phyloP scores from a whole-genome alignment of 257 asterid species.

The Fraxinus cuspidata region DNA sequence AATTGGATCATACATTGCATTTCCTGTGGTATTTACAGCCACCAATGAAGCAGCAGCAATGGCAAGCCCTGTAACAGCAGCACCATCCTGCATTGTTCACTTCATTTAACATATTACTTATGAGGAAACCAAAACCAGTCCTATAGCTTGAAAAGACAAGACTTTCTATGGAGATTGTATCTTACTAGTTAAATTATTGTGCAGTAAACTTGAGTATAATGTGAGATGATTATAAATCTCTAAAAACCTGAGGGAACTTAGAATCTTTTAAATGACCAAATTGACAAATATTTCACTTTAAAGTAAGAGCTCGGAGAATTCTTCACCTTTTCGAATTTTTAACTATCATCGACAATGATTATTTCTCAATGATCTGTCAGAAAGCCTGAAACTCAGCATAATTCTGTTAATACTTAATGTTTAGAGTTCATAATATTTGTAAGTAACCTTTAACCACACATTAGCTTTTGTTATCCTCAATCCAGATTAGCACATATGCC shows the following conservation, averaged over 20 bases:
- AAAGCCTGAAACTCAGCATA: background rate
- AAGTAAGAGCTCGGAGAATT: background rate
- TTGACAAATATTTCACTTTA: background rate
- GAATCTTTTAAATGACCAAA: background rate
- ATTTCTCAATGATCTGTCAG: background rate
- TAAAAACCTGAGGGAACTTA: slow-evolving; percentile 1
- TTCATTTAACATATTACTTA: slow-evolving; percentile 17
- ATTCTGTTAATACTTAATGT: background rate
- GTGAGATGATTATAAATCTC: slow-evolving; percentile 10
- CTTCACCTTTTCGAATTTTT: background rate
- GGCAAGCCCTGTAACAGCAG: slow-evolving; percentile 96
- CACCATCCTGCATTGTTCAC: slow-evolving; percentile 75
- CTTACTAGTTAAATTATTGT: background rate
- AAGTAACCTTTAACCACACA: background rate
- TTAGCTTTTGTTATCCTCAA: background rate
- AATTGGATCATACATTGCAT: slow-evolving; percentile 90
- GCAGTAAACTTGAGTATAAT: slow-evolving; percentile 7
- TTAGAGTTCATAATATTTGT: background rate
- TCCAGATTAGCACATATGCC: background rate
- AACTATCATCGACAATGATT: background rate
- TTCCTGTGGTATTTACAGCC: slow-evolving; percentile 91
- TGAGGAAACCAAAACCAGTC: slow-evolving; percentile 17
- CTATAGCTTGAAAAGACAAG: slow-evolving; percentile 12
- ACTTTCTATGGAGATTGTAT: slow-evolving; percentile 20
- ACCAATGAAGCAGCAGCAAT: slow-evolving; percentile 95